Base-by-base conservation (phyloP, 345 rosid species). In the Murraya paniculata region DNA sequence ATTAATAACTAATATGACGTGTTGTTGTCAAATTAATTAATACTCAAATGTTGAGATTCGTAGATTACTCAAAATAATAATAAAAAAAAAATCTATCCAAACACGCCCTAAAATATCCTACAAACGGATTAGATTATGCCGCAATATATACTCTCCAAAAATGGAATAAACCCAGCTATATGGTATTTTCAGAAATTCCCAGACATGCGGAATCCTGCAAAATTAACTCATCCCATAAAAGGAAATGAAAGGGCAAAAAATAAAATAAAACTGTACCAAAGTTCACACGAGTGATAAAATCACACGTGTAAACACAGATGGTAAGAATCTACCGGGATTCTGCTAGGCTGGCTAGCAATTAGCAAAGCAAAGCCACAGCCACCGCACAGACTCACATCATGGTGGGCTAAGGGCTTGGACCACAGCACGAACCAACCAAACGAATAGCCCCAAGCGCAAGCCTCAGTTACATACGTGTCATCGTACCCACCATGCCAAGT, bases 321-420 rank as follows among this genome's bases (percentile, higher is more conserved):
- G 39, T 5, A 70, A 19, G 81, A 83, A 81, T 77, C 80, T 75
- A 48, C 86, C 28, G 24, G 60, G 79, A 80, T 78, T 45, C 67
- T 53, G 86, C 80, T 64, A 59, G 84, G 84, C 85, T 86, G 87
- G 82, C 82, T 77, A 76, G 73, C 85, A 84, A 71, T 71, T 3
- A 13, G 50, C 50, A 45, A 45, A 11, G 50, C 21, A 41, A 58
- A 77, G 57, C 64, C 77, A 65, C 65, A 18, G 4, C 69, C 71
- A 81, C 77, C 74, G 57, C 69, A 31, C 39, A 67, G 64, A 64
- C 74, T 71, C 77, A 31, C 39, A 61, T 62, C 69, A 28, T 16
- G 30, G 64, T 58, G 68, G 68, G 28, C 41, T 61, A 25, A 39
- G 56, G 76, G 50, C 64, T n/a, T 68, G 79, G 82, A 80, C 83